phyloP scores from a whole-genome alignment of 2,329 filamentous ascomycete species.

The Botrytis galanthina region DNA sequence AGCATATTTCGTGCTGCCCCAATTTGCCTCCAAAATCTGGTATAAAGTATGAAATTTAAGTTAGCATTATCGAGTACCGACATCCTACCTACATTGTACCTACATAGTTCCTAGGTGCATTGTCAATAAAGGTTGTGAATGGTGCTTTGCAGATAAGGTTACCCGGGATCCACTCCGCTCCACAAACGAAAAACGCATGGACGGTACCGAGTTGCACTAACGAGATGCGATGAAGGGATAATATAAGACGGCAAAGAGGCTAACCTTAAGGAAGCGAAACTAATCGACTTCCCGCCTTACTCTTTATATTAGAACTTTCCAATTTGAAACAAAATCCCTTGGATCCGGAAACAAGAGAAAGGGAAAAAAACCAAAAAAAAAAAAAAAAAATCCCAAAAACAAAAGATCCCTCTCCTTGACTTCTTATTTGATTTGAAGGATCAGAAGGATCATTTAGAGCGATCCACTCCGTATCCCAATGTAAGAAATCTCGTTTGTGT shows the following conservation, averaged over 20 bases:
- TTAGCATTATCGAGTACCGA: not conserved
- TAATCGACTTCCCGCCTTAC: not conserved
- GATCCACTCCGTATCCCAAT: not conserved
- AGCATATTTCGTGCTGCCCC: not conserved
- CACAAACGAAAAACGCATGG: conserved; percentile 5
- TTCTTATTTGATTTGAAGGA: not conserved
- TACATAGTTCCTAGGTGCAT: not conserved
- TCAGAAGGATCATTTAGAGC: not conserved
- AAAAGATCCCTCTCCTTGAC: not conserved
- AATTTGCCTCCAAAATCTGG: not conserved
- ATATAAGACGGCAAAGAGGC: not conserved
- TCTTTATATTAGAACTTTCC: not conserved
- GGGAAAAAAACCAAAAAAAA: not conserved
- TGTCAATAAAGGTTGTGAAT: not conserved
- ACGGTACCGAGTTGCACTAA: not conserved
- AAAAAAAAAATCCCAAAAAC: not conserved
- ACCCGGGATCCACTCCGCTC: conserved; percentile 2
- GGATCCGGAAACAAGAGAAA: not conserved
- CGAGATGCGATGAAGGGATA: conserved; percentile 10
- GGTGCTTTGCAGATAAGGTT: not conserved
- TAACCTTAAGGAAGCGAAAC: not conserved
- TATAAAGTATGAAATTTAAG: not conserved
- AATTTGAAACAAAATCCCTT: not conserved
- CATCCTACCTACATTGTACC: not conserved
- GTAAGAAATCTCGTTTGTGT: not conserved